Evolutionary conservation across 1,139 yeast genomes (phyloP), one percentile per base, ranked within the genome.

Genomic region (Yamadazyma aaseri): DNA sequence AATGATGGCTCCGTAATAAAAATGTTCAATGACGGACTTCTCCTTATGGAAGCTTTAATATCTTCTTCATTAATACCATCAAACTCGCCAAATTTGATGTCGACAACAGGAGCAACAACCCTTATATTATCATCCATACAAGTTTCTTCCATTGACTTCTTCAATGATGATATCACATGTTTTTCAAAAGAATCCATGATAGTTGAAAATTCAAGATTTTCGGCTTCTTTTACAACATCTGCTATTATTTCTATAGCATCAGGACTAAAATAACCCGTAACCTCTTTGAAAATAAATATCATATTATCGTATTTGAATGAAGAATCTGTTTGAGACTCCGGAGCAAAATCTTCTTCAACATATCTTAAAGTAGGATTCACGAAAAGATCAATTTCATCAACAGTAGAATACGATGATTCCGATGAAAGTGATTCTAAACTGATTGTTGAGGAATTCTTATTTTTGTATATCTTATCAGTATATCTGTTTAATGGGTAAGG

Each of bases 101-200:
- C 58, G 1, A 79, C 40, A 4, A 61, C 58, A 0, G 82, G 80
- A 3, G 79, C 53, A 1, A 78, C 72, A 3, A 85, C 35, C 29
- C 86, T 65, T 5, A 73, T 29, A 42, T 77, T 80, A 21, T 58
- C 56, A 2, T 71, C 61, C 17, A 60, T 51, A 3, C 72, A 63
- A 1, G 60, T 48, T 2, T 69, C 62, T 7, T 55, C 49, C 34
- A 74, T 56, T 15, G 66, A 52, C 8, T 45, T 46, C 20, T 65
- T 60, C 12, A 83, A 52, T 12, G 62, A 53, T 24, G 56, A 57
- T 9, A 86, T 65, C 2, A 83, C 75, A n/a, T 76, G 73, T 17
- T 76, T 58, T 40, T 89, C 95, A 14, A 87, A 58, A 13, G 57
- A 53, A 52, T 90, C 96, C 54, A 89, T 63, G 2, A 78, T 59